A percentile compares a stretch with the other conserved stretches of the same genome.
Evolutionary conservation across 352 stramenopile species (phyloP).

Genomic region (Pythium volutum): DNA sequence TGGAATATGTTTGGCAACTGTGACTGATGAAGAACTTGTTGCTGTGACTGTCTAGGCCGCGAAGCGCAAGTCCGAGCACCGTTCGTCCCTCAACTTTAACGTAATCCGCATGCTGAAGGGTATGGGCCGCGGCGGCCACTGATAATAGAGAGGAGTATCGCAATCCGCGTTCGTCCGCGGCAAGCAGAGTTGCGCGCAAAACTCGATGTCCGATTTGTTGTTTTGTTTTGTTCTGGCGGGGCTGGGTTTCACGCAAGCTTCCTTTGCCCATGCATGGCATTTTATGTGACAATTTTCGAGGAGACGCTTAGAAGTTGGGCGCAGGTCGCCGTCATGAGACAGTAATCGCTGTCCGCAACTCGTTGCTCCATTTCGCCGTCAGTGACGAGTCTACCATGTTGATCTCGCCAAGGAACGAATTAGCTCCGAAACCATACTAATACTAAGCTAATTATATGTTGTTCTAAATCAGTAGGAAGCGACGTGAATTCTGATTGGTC

Average conservation of each 20-base stretch:
- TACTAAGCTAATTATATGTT: no score
- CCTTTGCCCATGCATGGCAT: no score
- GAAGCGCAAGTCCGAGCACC: conserved; percentile 62
- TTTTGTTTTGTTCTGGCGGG: background rate
- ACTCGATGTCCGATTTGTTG: background rate
- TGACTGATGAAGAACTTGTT: background rate
- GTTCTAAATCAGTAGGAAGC: background rate
- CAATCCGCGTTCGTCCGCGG: conserved; percentile 1
- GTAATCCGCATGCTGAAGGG: conserved; percentile 88
- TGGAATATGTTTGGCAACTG: background rate
- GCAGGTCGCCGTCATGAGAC: background rate
- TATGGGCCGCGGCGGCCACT: conserved; percentile 33
- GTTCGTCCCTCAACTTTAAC: conserved; percentile 86
- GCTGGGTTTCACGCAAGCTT: background rate
- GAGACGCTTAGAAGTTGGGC: background rate
- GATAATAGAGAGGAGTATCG: conserved; percentile 17
- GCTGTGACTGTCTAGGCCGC: conserved; percentile 32
- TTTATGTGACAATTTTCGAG: no score
- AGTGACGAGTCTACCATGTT: no score
- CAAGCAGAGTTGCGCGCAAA: background rate
- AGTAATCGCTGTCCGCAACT: no score
- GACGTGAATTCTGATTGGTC: background rate
- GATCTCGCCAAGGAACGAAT: no score
- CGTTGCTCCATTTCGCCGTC: no score
- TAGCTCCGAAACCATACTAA: no score